Evolutionary conservation across 1,284 basidiomycete species (phyloP), one percentile per base, ranked within the genome.

Genomic region (Hymenochaete sp.): DNA sequence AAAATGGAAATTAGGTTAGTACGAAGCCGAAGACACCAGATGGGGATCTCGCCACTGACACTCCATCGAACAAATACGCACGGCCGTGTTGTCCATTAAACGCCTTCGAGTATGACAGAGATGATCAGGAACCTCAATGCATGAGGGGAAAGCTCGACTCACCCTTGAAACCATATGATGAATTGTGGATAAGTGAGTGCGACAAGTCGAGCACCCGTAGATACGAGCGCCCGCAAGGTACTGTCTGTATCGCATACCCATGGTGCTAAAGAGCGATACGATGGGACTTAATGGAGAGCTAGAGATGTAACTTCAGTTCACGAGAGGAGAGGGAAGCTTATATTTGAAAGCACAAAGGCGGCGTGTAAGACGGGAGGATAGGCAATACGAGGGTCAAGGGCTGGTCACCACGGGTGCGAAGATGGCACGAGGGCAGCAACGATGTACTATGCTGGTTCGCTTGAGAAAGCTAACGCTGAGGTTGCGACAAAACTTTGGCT

Each of bases 51-150:
- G 31, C 18, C 16, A 69, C 88, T 73, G 64, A 92, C 90, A 95
- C 93, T 56, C 74, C 76, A 43, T 92, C 86, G 57, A 98, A 92
- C 47, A 98, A 80, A 62, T 93, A 93, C 14, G 95, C 95, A 44
- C 88, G 73, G 19, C 95, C 95, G 61, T 97, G 91, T 64, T 96
- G 92, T 11, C 95, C 93, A 56, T 84, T 90, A 71, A 92, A 93
- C 38, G 86, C 83, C 89, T 93, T 61, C 44, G 24, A 16, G 24
- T 29, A 31, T 22, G 27, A 10, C 29, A 37, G 31, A 35, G 29
- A 27, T 31, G 25, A 27, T 33, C 26, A 44, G 16, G 45, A 19
- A 26, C 4, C 24, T 25, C 14, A 6, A 38, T 24, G 37, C 39
- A 13, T 29, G 49, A 28, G 8, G 45, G 45, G 38, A 29, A 28